Evolutionary conservation across 2,329 filamentous ascomycete species (phyloP), one percentile per base, ranked within the genome.

Genomic region (Clonostachys chloroleuca): DNA sequence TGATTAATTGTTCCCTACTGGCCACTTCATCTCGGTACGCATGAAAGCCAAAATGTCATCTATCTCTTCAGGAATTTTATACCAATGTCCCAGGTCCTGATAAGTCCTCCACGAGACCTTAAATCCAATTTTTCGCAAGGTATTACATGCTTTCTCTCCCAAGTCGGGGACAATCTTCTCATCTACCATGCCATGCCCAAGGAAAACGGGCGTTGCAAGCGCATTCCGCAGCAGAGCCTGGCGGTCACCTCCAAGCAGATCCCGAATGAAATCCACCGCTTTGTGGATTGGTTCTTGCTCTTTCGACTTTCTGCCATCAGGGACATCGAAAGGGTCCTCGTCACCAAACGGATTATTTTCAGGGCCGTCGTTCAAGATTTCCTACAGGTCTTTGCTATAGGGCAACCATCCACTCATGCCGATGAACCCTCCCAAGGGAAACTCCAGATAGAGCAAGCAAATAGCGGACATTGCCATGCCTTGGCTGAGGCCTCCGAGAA

Each of bases 401-500:
- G 72, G 68, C 2, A 76, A 52, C 57, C 64, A 76, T 6, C 71
- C 72, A 52, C 68, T 70, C 66, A 76, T 74, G 1, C 74, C 73
- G 36, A 77, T 52, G 47, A 69, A 73, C 2, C 67, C 73, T 0
- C 69, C 72, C 2, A 76, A 43, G 0, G 53, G 47, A 43, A 54
- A 54, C 9, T 59, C 60, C n/a, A 68, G 64, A 16, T 59, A 62
- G 3, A 81, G 55, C 17, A 77, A 54, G 3, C 66, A 52, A 17
- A 69, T 61, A 10, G 79, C 51, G 1, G 63, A 61, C 54, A 70
- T 68, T 1, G 75, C 77, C 52, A 72, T 78, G 0, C 77, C 77
- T 51, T 79, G 74, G 53, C 77, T 78, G n/a, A 80, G 50, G 0
- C 76, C 75, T 14, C 74, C 73, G 1, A 81, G 50, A 7, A 80